phyloP scores from a whole-genome alignment of 1,139 yeast genomes.

The Geotrichum europaeum region DNA sequence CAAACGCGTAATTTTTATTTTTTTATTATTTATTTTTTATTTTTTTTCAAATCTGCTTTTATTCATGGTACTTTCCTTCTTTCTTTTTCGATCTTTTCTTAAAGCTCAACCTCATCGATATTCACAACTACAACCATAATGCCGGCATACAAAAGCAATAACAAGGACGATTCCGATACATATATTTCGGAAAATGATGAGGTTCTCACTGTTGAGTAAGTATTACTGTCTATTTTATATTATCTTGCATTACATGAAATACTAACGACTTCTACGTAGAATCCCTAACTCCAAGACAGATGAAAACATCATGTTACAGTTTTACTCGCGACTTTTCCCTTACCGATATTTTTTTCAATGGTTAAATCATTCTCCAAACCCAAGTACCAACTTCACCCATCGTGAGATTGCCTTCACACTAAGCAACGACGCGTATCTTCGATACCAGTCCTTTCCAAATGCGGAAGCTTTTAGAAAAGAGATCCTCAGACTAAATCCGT shows the following conservation, averaged over 20 bases:
- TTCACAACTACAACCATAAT: not conserved
- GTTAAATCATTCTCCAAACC: constrained; percentile 79
- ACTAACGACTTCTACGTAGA: not conserved
- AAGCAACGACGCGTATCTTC: constrained; percentile 68
- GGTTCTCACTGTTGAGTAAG: constrained; percentile 1
- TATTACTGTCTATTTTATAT: not conserved
- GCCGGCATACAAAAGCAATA: constrained; percentile 5
- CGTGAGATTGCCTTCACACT: constrained; percentile 93
- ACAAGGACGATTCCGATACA: not conserved
- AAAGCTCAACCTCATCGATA: not conserved
- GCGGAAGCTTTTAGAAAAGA: constrained; percentile 70
- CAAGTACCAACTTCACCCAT: constrained; percentile 60
- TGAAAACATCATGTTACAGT: constrained; percentile 30
- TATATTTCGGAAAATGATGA: not conserved
- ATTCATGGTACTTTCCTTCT: not conserved
- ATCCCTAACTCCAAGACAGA: constrained; percentile 13
- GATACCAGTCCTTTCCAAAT: constrained; percentile 71
- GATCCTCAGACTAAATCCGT: constrained; percentile 69
- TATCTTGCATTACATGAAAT: not conserved
- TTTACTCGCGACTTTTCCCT: constrained; percentile 58
- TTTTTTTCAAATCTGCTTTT: not conserved
- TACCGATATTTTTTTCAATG: constrained; percentile 74
- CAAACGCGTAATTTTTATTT: not conserved
- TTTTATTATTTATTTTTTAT: not conserved
- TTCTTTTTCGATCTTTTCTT: not conserved